Evolutionary conservation across 1,284 basidiomycete species (phyloP).

Genomic region (Tilletia walkeri): DNA sequence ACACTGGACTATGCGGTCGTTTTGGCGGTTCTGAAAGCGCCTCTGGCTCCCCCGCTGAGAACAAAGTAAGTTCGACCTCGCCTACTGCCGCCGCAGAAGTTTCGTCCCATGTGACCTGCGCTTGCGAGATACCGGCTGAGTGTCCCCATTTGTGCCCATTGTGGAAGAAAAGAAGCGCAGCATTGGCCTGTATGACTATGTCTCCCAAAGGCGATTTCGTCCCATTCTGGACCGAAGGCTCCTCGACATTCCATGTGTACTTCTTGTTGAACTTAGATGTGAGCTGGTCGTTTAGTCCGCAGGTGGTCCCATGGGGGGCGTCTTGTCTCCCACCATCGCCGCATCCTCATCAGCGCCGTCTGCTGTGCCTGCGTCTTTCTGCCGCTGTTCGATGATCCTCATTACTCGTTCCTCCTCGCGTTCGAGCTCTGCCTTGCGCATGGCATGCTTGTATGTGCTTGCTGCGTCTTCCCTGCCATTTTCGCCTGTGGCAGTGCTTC

Average conservation of each 20-base stretch:
- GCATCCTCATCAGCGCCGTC: constrained; percentile 53
- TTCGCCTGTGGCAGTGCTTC: constrained; percentile 57
- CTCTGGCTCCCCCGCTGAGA: constrained; percentile 57
- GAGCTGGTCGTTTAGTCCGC: constrained; percentile 53
- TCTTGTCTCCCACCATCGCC: constrained; percentile 34
- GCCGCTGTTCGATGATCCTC: constrained; percentile 77
- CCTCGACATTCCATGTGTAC: constrained; percentile 79
- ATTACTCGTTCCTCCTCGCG: constrained; percentile 85
- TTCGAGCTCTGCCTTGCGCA: constrained; percentile 86
- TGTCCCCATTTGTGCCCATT: background rate
- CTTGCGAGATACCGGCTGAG: constrained; percentile 68
- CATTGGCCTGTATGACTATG: background rate
- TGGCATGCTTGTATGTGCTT: constrained; percentile 87
- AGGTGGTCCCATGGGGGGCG: constrained; percentile 30
- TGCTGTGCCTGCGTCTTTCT: constrained; percentile 66
- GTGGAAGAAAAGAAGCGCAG: too few species aligned
- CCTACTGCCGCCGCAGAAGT: constrained; percentile 69
- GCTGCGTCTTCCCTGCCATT: constrained; percentile 70
- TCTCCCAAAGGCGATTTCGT: background rate
- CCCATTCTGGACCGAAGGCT: background rate
- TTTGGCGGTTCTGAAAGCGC: constrained; percentile 64
- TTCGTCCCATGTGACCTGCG: constrained; percentile 88
- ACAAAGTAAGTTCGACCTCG: too few species aligned
- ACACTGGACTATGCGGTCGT: too few species aligned
- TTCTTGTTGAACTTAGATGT: constrained; percentile 70